Percentiles rank a stretch among this genome's conserved stretches.
phyloP scores from a whole-genome alignment of 306 rosid species.

The Quercus dentata region DNA sequence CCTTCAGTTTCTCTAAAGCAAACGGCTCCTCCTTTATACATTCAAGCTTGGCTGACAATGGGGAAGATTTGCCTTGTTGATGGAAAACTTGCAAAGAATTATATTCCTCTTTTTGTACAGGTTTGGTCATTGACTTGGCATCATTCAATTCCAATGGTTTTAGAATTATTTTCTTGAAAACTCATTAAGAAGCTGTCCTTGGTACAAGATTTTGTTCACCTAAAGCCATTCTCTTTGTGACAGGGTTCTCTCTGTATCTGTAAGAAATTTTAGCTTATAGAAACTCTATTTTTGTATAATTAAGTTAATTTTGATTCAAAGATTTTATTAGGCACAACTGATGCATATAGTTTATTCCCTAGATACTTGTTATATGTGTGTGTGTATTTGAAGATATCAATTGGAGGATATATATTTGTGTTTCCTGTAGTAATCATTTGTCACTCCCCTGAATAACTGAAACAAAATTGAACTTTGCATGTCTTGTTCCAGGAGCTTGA shows the following conservation, averaged over 20 bases:
- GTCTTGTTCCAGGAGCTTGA: conserved; percentile 65
- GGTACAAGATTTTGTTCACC: neutral
- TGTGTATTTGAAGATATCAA: neutral
- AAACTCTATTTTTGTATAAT: neutral
- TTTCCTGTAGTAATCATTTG: neutral
- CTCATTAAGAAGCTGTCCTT: neutral
- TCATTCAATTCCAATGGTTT: conserved; percentile 9
- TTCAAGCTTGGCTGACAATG: conserved; percentile 89
- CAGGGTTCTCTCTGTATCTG: neutral
- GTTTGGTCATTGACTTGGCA: conserved; percentile 35
- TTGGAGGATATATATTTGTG: neutral
- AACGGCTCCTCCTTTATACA: conserved; percentile 70
- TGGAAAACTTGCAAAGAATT: conserved; percentile 81
- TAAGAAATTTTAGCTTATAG: neutral
- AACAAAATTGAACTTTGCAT: conserved; percentile 6
- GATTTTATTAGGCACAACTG: neutral
- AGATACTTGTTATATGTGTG: neutral
- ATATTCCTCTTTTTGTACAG: conserved; percentile 91
- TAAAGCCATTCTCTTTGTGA: neutral
- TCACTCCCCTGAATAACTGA: neutral
- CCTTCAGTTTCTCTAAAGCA: conserved; percentile 49
- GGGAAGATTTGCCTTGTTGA: conserved; percentile 97
- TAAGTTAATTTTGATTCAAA: neutral
- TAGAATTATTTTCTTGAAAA: neutral
- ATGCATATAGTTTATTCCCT: too few relatives aligned